Evolutionary conservation across 345 rosid genomes (phyloP).

Genomic region (Lagerstroemia speciosa): DNA sequence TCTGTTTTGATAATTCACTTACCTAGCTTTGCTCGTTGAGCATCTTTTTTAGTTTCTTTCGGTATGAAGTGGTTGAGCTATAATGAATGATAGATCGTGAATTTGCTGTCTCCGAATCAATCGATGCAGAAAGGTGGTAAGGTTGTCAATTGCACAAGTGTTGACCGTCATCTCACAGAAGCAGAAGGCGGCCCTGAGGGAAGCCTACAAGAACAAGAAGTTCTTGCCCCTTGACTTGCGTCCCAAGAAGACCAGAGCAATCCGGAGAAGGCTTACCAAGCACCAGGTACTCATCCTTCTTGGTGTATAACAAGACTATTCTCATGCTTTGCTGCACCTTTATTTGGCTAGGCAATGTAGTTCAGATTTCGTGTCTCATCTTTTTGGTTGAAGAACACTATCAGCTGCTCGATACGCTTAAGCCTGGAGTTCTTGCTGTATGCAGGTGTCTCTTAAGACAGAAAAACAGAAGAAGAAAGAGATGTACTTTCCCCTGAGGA

Average conservation of each 20-base stretch:
- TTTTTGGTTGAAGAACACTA: neutral
- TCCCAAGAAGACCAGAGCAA: constrained; percentile 92
- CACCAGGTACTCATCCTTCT: constrained; percentile 57
- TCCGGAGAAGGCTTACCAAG: constrained; percentile 84
- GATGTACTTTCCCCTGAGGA: constrained; percentile 76
- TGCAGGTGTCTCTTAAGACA: constrained; percentile 62
- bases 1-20: too few species aligned
- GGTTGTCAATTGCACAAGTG: constrained; percentile 86
- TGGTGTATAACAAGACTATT: neutral
- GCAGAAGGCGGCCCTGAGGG: constrained; percentile 80
- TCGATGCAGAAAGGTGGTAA: constrained; percentile 74
- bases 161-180: constrained; percentile 88
- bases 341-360: neutral
- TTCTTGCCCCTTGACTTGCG: constrained; percentile 84
- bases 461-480: constrained; percentile 88
- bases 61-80: neutral
- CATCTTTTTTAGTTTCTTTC: too few species aligned
- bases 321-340: neutral
- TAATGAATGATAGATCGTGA: neutral
- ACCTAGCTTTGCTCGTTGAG: too few species aligned
- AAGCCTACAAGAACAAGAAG: constrained; percentile 69
- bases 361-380: neutral
- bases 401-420: neutral
- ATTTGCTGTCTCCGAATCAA: neutral
- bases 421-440: neutral